Percentiles rank a stretch among this genome's conserved stretches.
Conservation (phyloP, 257 asterid genomes). For the Plantago ovata region DNA sequence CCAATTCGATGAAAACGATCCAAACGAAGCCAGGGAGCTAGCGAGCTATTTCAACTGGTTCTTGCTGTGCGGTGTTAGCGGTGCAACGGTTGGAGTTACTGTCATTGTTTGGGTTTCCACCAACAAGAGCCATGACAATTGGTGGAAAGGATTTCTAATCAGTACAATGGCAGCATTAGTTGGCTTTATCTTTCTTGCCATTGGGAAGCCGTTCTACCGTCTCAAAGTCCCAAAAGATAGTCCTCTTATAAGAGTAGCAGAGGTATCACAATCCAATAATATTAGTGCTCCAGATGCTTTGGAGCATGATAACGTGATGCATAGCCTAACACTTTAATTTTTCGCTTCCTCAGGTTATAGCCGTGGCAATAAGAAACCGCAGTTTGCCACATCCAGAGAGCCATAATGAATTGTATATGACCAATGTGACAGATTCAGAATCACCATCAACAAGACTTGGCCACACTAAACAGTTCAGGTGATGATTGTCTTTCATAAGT, state of each 20-base stretch:
- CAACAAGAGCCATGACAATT: conserved; percentile 73
- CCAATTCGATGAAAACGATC: conserved; percentile 63
- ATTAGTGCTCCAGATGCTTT: neutral
- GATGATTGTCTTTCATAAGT: too few species aligned
- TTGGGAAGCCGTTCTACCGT: conserved; percentile 55
- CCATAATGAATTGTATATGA: too few species aligned
- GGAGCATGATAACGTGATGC: neutral
- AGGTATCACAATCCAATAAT: conserved; percentile 29
- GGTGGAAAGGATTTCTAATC: conserved; percentile 65
- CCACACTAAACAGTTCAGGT: too few species aligned
- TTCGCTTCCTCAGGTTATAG: neutral
- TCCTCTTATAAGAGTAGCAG: conserved; percentile 58
- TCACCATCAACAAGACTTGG: too few species aligned
- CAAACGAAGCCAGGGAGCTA: conserved; percentile 58
- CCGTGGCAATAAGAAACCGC: neutral
- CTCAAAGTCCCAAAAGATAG: conserved; percentile 75
- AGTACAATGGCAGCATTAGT: conserved; percentile 55
- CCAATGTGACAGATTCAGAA: too few species aligned
- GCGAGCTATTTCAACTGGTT: conserved; percentile 83
- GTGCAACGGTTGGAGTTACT: conserved; percentile 73
- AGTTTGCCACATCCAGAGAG: neutral
- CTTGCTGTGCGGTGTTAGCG: conserved; percentile 64
- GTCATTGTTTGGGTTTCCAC: conserved; percentile 80
- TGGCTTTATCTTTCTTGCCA: conserved; percentile 48
- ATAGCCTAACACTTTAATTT: neutral